These are phyloP conservation scores for Rhinocladiella similis DNA, from an alignment of 2,329 filamentous ascomycete species.

Conservation along the genomic window DNA sequence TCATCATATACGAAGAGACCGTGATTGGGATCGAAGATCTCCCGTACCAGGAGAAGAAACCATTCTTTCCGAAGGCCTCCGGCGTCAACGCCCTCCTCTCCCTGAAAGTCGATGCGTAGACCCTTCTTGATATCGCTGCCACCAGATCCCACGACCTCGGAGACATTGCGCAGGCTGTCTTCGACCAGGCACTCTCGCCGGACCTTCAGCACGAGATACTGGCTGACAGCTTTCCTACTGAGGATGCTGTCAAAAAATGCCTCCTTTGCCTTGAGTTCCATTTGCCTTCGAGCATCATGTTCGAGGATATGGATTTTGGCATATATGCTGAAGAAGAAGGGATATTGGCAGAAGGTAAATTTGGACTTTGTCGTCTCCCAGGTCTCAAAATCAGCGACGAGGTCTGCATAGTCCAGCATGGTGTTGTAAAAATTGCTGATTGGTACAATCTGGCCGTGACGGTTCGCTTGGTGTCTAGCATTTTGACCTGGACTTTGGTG, in stretches of 20 bases:
- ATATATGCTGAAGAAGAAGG: constrained; percentile 87
- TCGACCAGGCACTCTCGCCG: constrained; percentile 67
- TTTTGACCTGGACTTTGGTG: constrained; percentile 41
- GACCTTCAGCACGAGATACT: constrained; percentile 75
- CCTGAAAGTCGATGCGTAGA: constrained; percentile 78
- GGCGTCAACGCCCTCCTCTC: constrained; percentile 88
- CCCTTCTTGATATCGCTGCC: constrained; percentile 89
- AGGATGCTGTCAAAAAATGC: constrained; percentile 90
- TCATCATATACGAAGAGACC: constrained; percentile 93
- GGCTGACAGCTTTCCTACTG: constrained; percentile 69
- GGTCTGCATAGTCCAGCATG: constrained; percentile 80
- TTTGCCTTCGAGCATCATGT: constrained; percentile 82
- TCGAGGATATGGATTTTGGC: constrained; percentile 90
- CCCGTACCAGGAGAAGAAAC: constrained; percentile 84
- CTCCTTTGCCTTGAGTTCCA: constrained; percentile 83
- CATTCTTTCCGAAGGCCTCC: constrained; percentile 91
- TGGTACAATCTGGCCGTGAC: constrained; percentile 67
- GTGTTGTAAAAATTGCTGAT: constrained; percentile 88
- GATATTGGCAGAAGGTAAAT: constrained; percentile 90
- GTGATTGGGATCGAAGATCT: constrained; percentile 88
- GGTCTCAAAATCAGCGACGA: constrained; percentile 80
- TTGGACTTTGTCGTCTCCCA: constrained; percentile 76
- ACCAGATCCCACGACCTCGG: constrained; percentile 77
- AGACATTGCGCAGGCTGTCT: constrained; percentile 74
- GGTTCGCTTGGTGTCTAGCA: constrained; percentile 45